Evolutionary conservation across 495 filamentous ascomycete species (phyloP), one percentile per base, ranked within the genome.

Genomic region (Massariosphaeria phaeospora): DNA sequence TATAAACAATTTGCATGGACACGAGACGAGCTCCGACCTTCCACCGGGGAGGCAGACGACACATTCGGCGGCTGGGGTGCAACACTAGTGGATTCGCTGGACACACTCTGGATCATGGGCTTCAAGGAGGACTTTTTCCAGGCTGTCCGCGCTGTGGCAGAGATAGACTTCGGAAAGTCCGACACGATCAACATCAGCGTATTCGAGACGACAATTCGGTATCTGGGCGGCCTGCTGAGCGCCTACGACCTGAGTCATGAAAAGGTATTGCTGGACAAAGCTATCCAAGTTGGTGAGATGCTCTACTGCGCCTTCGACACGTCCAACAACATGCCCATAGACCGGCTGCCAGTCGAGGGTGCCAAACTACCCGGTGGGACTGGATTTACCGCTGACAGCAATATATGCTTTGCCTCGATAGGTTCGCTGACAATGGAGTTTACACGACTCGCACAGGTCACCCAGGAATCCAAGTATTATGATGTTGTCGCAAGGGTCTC

Each of bases 1-100:
- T 96, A 95, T 60, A 84, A 79, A 60, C 66, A 78, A 12, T 72
- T 85, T 69, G 90, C 90, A 0, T 95, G 88, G 87, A 66, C 80
- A 51, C 77, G 82, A 43, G 90, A 96, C 62, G 90, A 94, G 51
- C 70, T 95, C 11, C 75, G 72, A 24, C 90, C 90, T 0, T 60
- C 87, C 1, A 78, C 76, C 6, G 82, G 78, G 6, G 67, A 67
- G 10, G 78, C 67, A 23, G 73, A 70, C 23, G 61, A 69, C 38
- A 35, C 48, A 12, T 71, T 69, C 44, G 61, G 69, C 0, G 69
- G 66, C 15, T 71, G 69, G 69, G 69, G 55, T 33, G 69, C 68
- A 8, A 70, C 69, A 15, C 52, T 72, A 26, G 64, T 72, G 15
- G 69, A 72, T 35, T 48, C 65, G 23, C 56, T 66, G 20, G 69